These are phyloP conservation scores for Schrenkiella parvula DNA, from an alignment of 345 rosid genomes.

Conservation along the genomic window DNA sequence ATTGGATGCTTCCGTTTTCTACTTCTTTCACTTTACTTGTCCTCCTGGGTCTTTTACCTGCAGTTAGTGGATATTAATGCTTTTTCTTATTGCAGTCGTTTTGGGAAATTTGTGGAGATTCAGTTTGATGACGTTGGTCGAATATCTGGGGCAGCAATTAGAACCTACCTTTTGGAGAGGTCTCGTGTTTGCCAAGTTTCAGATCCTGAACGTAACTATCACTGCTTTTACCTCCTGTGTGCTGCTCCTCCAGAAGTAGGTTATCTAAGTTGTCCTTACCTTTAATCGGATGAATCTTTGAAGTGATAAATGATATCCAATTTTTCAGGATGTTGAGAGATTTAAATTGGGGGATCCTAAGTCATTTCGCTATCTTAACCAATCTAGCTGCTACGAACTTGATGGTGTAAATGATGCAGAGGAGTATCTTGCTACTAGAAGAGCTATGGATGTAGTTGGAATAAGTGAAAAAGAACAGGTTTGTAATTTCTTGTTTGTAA, in stretches of 20 bases:
- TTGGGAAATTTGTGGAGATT: slow-evolving; percentile 93
- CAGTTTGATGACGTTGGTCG: slow-evolving; percentile 73
- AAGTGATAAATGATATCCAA: slow-evolving; percentile 22
- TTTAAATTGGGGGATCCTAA: slow-evolving; percentile 78
- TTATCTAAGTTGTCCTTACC: slow-evolving; percentile 5
- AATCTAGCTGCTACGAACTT: slow-evolving; percentile 76
- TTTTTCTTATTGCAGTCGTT: slow-evolving; percentile 58
- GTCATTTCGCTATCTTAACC: slow-evolving; percentile 93
- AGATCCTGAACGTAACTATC: slow-evolving; percentile 88
- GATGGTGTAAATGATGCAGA: slow-evolving; percentile 69
- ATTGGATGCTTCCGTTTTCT: neutral
- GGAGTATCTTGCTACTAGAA: slow-evolving; percentile 72
- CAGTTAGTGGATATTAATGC: neutral
- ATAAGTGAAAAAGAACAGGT: slow-evolving; percentile 80
- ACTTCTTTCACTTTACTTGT: slow-evolving; percentile 6
- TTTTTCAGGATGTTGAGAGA: slow-evolving; percentile 66
- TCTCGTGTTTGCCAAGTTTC: slow-evolving; percentile 97
- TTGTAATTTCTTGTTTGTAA: slow-evolving; percentile 12
- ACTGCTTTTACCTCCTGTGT: slow-evolving; percentile 90
- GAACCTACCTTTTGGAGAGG: slow-evolving; percentile 93
- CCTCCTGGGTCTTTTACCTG: neutral
- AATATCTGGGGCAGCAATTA: slow-evolving; percentile 93
- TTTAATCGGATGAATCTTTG: slow-evolving; percentile 1
- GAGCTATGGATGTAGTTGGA: slow-evolving; percentile 89
- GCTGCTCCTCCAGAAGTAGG: slow-evolving; percentile 78